Base-by-base conservation (phyloP, 208 protist genomes). In the Leishmania martiniquensis region DNA sequence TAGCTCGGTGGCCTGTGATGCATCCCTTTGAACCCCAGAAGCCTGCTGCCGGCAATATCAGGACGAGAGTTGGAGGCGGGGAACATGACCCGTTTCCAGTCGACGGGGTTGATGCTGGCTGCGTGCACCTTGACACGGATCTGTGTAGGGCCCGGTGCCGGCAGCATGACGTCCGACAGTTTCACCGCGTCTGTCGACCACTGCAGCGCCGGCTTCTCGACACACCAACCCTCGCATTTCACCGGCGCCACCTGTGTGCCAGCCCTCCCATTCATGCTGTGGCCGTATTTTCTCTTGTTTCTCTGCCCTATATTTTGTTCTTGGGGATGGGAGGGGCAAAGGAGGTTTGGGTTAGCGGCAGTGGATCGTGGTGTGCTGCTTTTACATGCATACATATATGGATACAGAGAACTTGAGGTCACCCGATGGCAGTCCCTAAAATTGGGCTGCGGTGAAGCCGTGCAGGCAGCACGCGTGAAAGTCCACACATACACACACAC, bases 71-170 rank as follows among this genome's bases (percentile, higher is more conserved):
- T 54, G 25, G 59, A 79, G 57, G 63, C 39, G 34, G 59, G 60
- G 71, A 91, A 89, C 63, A 68, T 82, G 54, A 67, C 10, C 45
- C 88, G 88, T 63, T 88, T 89, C 54, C 75, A 81, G 74, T 91
- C 88, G 6, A 89, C 52, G 13, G 85, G 85, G 62, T 91, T 91
- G 37, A 91, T 78, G 44, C 77, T 68, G 20, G 85, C 88, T 5
- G 88, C 85, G 80, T 86, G 82, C 44, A 91, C 71, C 59, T 81
- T 85, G 13, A 91, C 78, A 17, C 85, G 85, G 29, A 89, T 81
- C 75, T 88, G 78, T 42, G 77, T 83, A 2, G 85, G 80, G 9
- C 72, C 81, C 12, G 88, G 88, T 0, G 85, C 77, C 10, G 85
- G 83, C 12, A 91, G 73, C 13, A 55, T 62, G 13, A 91, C 78